These are phyloP conservation scores for Phytophthora nicotianae DNA, from an alignment of 352 stramenopile species.

Conservation along the genomic window DNA sequence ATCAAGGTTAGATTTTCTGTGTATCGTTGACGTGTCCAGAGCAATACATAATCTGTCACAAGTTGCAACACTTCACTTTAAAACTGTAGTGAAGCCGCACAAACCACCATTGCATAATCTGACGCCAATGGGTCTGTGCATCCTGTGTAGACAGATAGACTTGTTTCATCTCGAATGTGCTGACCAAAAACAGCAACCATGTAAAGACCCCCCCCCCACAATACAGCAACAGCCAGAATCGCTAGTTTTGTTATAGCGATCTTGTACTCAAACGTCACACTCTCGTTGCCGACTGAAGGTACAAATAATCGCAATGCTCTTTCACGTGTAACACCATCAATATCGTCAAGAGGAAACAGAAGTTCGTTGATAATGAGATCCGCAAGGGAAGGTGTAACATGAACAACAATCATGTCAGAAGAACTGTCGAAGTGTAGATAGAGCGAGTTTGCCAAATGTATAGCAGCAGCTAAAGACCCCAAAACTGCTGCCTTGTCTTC, in stretches of 20 bases:
- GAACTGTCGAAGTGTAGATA: no score
- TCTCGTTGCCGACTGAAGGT: not conserved
- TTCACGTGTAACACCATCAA: not conserved
- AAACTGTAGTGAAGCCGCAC: not conserved
- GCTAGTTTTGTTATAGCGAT: not conserved
- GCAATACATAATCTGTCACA: not conserved
- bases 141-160: not conserved
- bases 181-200: not conserved
- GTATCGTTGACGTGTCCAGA: not conserved
- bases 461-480: no score
- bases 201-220: not conserved
- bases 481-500: no score
- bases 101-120: not conserved
- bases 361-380: no score
- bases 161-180: not conserved
- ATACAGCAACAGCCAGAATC: no score
- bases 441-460: no score
- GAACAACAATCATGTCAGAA: no score
- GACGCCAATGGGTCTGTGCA: not conserved
- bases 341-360: not conserved
- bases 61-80: not conserved
- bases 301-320: not conserved
- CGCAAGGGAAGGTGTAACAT: no score
- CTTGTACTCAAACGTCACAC: not conserved
- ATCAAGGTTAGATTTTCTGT: not conserved